These are phyloP conservation scores for Arthrobotrys musiformis DNA, from an alignment of 2,329 filamentous ascomycete genomes.

Conservation along the genomic window DNA sequence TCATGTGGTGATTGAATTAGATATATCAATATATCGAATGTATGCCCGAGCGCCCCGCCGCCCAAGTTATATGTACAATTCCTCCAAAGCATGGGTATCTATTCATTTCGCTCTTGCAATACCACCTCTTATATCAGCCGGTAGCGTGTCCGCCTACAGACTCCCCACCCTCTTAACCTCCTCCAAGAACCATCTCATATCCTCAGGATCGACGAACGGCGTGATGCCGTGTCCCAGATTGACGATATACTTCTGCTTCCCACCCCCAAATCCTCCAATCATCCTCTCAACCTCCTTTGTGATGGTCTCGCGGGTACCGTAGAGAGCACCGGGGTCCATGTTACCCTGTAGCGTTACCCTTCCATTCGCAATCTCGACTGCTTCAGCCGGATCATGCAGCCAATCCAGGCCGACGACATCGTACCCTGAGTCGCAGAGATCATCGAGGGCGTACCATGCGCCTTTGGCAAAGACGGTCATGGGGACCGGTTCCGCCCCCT, in stretches of 20 bases:
- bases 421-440: slow-evolving; percentile 87
- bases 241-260: slow-evolving; percentile 93
- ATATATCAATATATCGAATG: background rate
- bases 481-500: slow-evolving; percentile 82
- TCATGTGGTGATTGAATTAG: slow-evolving; percentile 12
- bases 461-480: slow-evolving; percentile 99
- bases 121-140: slow-evolving; percentile 1
- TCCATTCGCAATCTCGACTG: slow-evolving; percentile 80
- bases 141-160: slow-evolving; percentile 1
- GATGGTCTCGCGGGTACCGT: slow-evolving; percentile 83
- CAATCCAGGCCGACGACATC: slow-evolving; percentile 95
- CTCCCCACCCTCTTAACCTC: slow-evolving; percentile 81
- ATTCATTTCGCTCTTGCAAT: background rate
- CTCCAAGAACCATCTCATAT: slow-evolving; percentile 91
- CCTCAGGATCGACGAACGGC: slow-evolving; percentile 90
- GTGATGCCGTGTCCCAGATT: slow-evolving; percentile 98
- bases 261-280: slow-evolving; percentile 83
- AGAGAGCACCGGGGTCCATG: slow-evolving; percentile 91
- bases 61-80: slow-evolving; percentile 7
- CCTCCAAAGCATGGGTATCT: background rate
- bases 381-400: slow-evolving; percentile 87
- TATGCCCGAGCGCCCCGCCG: background rate
- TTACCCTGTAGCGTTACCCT: slow-evolving; percentile 91
- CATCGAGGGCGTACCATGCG: slow-evolving; percentile 92
- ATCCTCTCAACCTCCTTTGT: slow-evolving; percentile 84